Percentiles rank a stretch among this genome's conserved stretches.
These are phyloP conservation scores for Oxytropis ochrocephala DNA, from an alignment of 306 rosid genomes.

Conservation along the genomic window DNA sequence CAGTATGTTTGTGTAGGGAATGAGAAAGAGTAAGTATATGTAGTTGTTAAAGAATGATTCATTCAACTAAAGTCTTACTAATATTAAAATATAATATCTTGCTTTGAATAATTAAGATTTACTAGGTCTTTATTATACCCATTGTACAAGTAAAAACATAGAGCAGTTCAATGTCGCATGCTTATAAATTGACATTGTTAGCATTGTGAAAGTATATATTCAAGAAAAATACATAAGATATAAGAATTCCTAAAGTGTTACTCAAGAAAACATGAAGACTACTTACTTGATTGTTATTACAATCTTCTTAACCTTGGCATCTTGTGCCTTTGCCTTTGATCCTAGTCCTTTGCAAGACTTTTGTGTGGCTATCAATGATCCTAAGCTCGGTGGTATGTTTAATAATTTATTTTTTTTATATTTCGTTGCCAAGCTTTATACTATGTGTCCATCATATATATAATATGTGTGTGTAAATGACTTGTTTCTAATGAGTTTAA, in stretches of 20 bases:
- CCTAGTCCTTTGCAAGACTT: slow-evolving; percentile 28
- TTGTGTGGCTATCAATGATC: slow-evolving; percentile 18
- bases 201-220: not conserved
- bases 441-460: too few species aligned
- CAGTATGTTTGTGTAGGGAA: too few species aligned
- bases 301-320: slow-evolving; percentile 3
- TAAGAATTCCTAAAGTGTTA: not conserved
- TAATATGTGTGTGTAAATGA: too few species aligned
- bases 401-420: too few species aligned
- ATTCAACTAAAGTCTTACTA: not conserved
- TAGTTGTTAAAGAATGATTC: not conserved
- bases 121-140: not conserved
- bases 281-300: not conserved
- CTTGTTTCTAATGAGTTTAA: not conserved
- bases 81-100: not conserved
- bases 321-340: slow-evolving; percentile 22
- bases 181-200: not conserved
- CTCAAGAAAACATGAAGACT: not conserved
- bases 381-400: not conserved
- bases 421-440: too few species aligned
- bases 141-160: not conserved
- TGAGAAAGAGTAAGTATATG: too few species aligned
- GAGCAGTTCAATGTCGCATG: not conserved
- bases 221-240: not conserved
- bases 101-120: not conserved